A percentile compares a stretch with the other conserved stretches of the same genome.
These are phyloP conservation scores for Penicillium sp. DNA, from an alignment of 2,329 filamentous ascomycete species.

Conservation along the genomic window DNA sequence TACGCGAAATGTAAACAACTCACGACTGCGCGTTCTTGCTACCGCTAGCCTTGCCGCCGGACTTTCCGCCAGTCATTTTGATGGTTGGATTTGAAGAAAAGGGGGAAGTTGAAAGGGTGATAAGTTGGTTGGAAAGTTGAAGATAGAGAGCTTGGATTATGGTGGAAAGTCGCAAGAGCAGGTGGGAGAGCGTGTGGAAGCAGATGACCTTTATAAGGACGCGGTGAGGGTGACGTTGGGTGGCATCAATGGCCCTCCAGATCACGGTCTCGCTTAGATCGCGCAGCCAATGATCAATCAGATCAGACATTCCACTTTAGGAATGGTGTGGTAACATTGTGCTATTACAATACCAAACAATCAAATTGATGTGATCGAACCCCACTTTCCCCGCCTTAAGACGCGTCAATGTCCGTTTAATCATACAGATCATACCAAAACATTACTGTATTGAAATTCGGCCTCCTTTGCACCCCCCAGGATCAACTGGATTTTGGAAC, in stretches of 20 bases:
- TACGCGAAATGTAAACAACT: conserved; percentile 49
- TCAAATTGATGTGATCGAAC: conserved; percentile 19
- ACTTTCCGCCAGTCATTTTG: conserved; percentile 99
- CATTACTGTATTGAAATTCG: conserved; percentile 49
- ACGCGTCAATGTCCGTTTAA: conserved; percentile 34
- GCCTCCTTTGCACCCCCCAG: conserved; percentile 42
- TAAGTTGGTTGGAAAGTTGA: not conserved
- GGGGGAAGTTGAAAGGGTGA: not conserved
- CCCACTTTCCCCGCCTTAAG: conserved; percentile 10
- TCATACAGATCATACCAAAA: conserved; percentile 48
- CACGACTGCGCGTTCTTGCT: conserved; percentile 99
- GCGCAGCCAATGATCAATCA: conserved; percentile 42
- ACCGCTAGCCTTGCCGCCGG: conserved; percentile 98
- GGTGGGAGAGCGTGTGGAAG: conserved; percentile 35
- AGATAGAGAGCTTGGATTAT: conserved; percentile 17
- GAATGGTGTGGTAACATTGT: conserved; percentile 30
- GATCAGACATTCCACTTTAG: conserved; percentile 36
- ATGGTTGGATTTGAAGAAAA: conserved; percentile 38
- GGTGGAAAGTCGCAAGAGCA: conserved; percentile 28
- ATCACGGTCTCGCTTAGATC: conserved; percentile 49
- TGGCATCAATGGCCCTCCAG: conserved; percentile 41
- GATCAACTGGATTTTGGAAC: conserved; percentile 46
- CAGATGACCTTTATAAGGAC: conserved; percentile 46
- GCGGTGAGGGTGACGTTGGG: conserved; percentile 45
- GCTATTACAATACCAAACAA: conserved; percentile 21